Percentiles rank a stretch among this genome's conserved stretches.
phyloP scores from a whole-genome alignment of 352 stramenopile genomes.

The Pythium sukuiense region DNA sequence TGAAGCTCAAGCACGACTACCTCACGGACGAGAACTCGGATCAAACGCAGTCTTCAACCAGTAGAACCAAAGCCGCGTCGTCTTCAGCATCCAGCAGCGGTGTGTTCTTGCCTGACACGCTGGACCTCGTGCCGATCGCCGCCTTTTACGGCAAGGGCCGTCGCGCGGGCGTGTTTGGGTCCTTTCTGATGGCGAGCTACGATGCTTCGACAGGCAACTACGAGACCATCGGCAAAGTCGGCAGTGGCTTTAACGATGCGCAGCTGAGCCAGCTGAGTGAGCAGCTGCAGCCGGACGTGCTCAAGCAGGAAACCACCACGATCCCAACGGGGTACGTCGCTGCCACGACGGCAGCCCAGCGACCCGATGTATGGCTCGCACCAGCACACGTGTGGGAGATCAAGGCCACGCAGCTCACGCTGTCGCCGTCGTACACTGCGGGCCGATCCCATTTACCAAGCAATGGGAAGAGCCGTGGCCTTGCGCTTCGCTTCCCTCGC shows the following conservation, averaged over 20 bases:
- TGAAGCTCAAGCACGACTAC: slow-evolving; percentile 87
- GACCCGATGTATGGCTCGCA: slow-evolving; percentile 94
- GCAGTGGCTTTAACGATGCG: slow-evolving; percentile 98
- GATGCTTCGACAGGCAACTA: slow-evolving; percentile 93
- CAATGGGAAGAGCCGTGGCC: slow-evolving; percentile 56
- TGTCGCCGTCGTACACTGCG: slow-evolving; percentile 94
- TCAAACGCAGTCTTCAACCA: background rate
- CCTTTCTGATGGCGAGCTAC: slow-evolving; percentile 98
- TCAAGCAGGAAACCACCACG: background rate
- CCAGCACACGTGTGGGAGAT: slow-evolving; percentile 98
- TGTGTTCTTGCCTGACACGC: slow-evolving; percentile 77
- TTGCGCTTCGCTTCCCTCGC: slow-evolving; percentile 98
- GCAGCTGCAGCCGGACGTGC: slow-evolving; percentile 35
- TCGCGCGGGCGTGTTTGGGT: slow-evolving; percentile 94
- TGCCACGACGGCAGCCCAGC: slow-evolving; percentile 17
- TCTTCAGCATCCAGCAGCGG: slow-evolving; percentile 31
- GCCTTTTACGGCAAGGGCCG: slow-evolving; percentile 96
- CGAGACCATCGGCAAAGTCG: slow-evolving; percentile 93
- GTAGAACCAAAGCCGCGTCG: slow-evolving; percentile 1
- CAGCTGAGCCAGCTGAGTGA: slow-evolving; percentile 74
- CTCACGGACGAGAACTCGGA: slow-evolving; percentile 30
- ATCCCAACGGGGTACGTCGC: slow-evolving; percentile 17
- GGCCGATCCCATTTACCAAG: slow-evolving; percentile 37
- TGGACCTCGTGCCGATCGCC: slow-evolving; percentile 99
- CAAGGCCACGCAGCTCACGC: slow-evolving; percentile 97